Evolutionary conservation across 2,329 filamentous ascomycete species (phyloP), one percentile per base, ranked within the genome.

Genomic region (Apiospora malaysiana): DNA sequence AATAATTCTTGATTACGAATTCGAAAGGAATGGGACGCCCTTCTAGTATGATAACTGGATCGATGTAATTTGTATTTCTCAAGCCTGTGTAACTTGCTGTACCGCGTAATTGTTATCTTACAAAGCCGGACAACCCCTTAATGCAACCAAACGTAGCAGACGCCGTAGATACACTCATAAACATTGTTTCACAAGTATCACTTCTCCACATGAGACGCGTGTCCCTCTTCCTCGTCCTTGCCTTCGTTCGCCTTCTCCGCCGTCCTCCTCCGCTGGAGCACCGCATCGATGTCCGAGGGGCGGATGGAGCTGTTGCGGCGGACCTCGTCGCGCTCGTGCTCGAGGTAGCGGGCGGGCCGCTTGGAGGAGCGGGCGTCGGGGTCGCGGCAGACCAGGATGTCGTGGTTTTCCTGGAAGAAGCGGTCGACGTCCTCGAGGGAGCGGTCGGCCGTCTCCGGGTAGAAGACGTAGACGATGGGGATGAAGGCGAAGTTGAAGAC

Each of bases 401-500:
- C 63, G 56, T 73, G 73, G 72, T 78, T 76, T 49, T 78, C 75
- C 12, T 70, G 71, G 73, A 78, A 79, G 74, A 75, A 78, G 49
- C 75, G 70, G 67, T 76, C 75, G 56, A 75, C 69, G 51, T 77
- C 76, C 70, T 76, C 76, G 63, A 77, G 72, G 7, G 71, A 69
- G 23, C 74, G 74, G 63, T 69, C 73, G 10, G 74, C 69, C 4
- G 71, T 72, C 27, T 72, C 71, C 21, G 69, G 69, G 37, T 70
- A 70, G 16, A 72, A 71, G 42, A 70, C 27, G 68, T 72, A 72
- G 23, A 72, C 68, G 21, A 83, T 81, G 0, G 83, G 82, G 18
- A 84, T 66, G 56, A 85, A 85, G 0, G 79, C 72, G 66, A 80
- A 80, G 75, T 82, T 84, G 70, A 85, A 82, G 42, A 84, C 80